Percentiles rank a stretch among this genome's conserved stretches.
These are phyloP conservation scores for Neofusicoccum cordaticola DNA, from an alignment of 2,329 filamentous ascomycete species.

Conservation along the genomic window DNA sequence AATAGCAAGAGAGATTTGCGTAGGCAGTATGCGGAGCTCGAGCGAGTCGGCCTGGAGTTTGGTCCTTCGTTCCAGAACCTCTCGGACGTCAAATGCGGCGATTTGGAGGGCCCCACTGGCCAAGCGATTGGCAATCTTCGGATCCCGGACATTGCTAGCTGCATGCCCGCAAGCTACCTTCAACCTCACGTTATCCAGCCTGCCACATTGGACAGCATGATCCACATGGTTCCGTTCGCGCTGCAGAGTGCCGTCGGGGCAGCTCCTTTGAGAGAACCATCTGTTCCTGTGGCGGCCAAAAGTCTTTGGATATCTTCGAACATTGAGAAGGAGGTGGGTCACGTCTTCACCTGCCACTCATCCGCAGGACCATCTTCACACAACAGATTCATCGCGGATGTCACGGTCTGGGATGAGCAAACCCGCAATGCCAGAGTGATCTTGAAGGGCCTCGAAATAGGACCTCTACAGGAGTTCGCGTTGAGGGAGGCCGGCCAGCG, in stretches of 20 bases:
- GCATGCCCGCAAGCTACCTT: not conserved
- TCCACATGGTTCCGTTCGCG: slow-evolving; percentile 1
- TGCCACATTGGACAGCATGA: slow-evolving; percentile 8
- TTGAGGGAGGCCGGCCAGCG: slow-evolving; percentile 3
- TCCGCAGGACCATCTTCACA: not conserved
- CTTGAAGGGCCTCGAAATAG: slow-evolving; percentile 5
- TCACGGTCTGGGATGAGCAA: slow-evolving; percentile 7
- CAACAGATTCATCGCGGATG: not conserved
- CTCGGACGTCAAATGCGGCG: not conserved
- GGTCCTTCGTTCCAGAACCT: slow-evolving; percentile 3
- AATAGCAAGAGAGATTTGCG: slow-evolving; percentile 3
- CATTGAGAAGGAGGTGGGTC: not conserved
- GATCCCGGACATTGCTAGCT: not conserved
- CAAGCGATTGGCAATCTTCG: not conserved
- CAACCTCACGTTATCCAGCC: slow-evolving; percentile 11
- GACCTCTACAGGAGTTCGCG: slow-evolving; percentile 5
- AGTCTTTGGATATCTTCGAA: not conserved
- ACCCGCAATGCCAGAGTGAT: slow-evolving; percentile 5
- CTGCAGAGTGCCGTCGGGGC: not conserved
- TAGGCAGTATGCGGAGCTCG: slow-evolving; percentile 3
- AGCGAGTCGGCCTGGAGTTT: slow-evolving; percentile 2
- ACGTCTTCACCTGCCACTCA: not conserved
- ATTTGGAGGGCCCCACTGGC: not conserved
- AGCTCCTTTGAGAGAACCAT: not conserved
- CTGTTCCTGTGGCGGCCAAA: not conserved